A percentile compares a stretch with the other conserved stretches of the same genome.
Conservation (phyloP, 2,329 filamentous ascomycete species). For the Furcasterigmium sp. region DNA sequence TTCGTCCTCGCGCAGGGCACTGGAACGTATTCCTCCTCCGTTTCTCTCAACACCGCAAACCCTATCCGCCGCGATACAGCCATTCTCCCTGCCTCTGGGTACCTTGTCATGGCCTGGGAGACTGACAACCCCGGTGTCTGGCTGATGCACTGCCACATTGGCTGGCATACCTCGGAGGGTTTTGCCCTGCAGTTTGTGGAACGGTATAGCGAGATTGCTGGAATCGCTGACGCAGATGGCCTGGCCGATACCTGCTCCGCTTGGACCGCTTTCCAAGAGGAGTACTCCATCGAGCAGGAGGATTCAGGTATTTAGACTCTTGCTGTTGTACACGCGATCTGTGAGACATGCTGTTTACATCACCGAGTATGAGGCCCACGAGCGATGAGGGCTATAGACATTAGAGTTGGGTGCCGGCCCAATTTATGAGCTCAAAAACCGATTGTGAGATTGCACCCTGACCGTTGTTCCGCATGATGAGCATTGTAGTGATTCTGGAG, state of each 20-base stretch:
- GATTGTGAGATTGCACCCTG: too few species aligned
- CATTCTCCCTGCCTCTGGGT: constrained; percentile 36
- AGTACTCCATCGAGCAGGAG: constrained; percentile 11
- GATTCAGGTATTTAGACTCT: constrained; percentile 17
- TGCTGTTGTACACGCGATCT: too few species aligned
- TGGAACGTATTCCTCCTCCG: constrained; percentile 8
- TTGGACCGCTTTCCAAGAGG: constrained; percentile 10
- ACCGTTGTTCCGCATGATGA: too few species aligned
- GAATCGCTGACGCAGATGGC: constrained; percentile 3
- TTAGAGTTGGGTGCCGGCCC: too few species aligned
- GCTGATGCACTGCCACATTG: constrained; percentile 46
- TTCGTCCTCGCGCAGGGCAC: constrained; percentile 14
- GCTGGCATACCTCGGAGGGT: constrained; percentile 31
- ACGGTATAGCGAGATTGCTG: constrained; percentile 12
- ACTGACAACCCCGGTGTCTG: constrained; percentile 44
- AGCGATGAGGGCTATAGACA: too few species aligned
- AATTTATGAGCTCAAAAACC: too few species aligned
- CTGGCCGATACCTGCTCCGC: constrained; percentile 9
- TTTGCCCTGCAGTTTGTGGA: constrained; percentile 18
- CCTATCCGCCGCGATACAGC: constrained; percentile 49
- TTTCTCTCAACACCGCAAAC: constrained; percentile 24
- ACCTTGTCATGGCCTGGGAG: constrained; percentile 44
- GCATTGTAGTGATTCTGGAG: too few species aligned
- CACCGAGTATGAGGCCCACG: too few species aligned
- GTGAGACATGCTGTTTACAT: too few species aligned